Conservation (phyloP, 1,284 basidiomycete species). For the Apiotrichum laibachii region DNA sequence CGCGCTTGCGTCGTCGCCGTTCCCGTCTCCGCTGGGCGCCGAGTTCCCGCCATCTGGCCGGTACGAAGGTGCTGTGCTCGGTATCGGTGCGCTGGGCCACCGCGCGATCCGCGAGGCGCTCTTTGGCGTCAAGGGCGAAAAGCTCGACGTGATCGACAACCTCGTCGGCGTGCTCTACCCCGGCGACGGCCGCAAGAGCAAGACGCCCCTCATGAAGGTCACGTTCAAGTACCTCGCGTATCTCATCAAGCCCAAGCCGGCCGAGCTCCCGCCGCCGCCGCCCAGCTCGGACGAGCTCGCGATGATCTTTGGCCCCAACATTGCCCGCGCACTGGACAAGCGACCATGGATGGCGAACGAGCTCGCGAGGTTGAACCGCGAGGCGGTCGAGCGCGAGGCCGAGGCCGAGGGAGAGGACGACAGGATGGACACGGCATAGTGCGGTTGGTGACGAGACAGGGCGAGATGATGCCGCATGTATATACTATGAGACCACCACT, state of each 20-base stretch:
- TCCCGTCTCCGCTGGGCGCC: constrained; percentile 43
- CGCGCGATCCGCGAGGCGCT: constrained; percentile 76
- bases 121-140: constrained; percentile 37
- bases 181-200: constrained; percentile 27
- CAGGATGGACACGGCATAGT: constrained; percentile 3
- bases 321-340: constrained; percentile 35
- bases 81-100: constrained; percentile 75
- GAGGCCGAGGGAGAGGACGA: constrained; percentile 5
- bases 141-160: constrained; percentile 30
- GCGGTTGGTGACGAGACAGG: no score
- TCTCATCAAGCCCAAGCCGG: constrained; percentile 23
- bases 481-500: no score
- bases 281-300: constrained; percentile 21
- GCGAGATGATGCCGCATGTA: no score
- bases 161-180: constrained; percentile 38
- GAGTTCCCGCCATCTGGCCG: constrained; percentile 58
- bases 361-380: constrained; percentile 24
- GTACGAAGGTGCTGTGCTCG: constrained; percentile 79
- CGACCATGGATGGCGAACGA: constrained; percentile 37
- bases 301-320: constrained; percentile 31
- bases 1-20: constrained; percentile 58
- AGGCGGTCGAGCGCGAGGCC: constrained; percentile 1
- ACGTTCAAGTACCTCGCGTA: constrained; percentile 23
- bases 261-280: constrained; percentile 19
- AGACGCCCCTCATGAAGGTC: constrained; percentile 37